phyloP scores from a whole-genome alignment of 1,284 basidiomycete genomes.

The Porphyrellus sp. region DNA sequence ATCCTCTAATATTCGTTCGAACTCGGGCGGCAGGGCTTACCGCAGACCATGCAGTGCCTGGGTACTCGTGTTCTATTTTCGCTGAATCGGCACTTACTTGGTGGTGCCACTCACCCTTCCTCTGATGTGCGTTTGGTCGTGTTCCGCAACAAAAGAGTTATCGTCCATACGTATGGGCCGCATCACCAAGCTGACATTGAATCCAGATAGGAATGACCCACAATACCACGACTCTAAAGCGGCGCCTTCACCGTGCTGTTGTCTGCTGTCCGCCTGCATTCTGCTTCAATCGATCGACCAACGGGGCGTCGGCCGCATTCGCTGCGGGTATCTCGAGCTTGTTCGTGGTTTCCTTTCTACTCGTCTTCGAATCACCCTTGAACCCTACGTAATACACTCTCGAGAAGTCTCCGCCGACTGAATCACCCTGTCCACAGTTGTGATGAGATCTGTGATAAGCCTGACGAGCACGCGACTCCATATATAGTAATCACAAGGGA shows the following conservation, averaged over 20 bases:
- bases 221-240: slow-evolving; percentile 8
- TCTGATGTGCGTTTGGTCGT: too few relatives aligned
- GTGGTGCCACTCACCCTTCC: too few relatives aligned
- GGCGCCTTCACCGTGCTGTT: slow-evolving; percentile 23
- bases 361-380: slow-evolving; percentile 64
- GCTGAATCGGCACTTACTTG: too few relatives aligned
- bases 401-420: slow-evolving; percentile 59
- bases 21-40: too few relatives aligned
- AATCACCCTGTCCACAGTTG: slow-evolving; percentile 49
- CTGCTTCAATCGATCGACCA: slow-evolving; percentile 60
- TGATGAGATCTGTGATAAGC: slow-evolving; percentile 19
- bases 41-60: too few relatives aligned
- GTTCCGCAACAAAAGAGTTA: too few relatives aligned
- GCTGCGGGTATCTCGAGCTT: slow-evolving; percentile 69
- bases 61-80: too few relatives aligned
- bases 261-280: slow-evolving; percentile 41
- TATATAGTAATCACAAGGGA: slow-evolving; percentile 26
- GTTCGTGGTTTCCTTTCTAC: slow-evolving; percentile 55
- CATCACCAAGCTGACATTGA: too few relatives aligned
- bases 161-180: too few relatives aligned
- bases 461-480: slow-evolving; percentile 7
- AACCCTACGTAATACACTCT: slow-evolving; percentile 78
- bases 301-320: slow-evolving; percentile 61
- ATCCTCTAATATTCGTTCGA: too few relatives aligned
- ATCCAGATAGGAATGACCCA: background rate